These are phyloP conservation scores for Flaveria ramosissima DNA, from an alignment of 129 eudicot species.

Conservation along the genomic window DNA sequence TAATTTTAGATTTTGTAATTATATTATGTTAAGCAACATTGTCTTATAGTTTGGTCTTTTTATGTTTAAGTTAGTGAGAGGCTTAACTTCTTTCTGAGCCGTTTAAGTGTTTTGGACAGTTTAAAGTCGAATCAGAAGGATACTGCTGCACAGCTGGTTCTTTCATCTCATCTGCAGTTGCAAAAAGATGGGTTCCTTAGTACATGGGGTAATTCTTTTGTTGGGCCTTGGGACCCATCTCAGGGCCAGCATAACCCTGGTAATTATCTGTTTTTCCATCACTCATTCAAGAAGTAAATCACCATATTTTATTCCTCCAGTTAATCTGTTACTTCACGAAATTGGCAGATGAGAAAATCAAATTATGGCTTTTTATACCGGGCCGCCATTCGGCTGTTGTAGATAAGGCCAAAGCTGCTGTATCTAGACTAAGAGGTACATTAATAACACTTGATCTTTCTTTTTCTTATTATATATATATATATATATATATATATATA, in stretches of 20 bases:
- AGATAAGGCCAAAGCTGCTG: conserved; percentile 79
- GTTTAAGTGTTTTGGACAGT: conserved; percentile 40
- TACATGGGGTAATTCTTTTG: conserved; percentile 91
- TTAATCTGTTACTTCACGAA: conserved; percentile 5
- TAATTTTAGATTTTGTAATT: neutral
- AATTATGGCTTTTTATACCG: conserved; percentile 97
- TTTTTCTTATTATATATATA: too few species aligned
- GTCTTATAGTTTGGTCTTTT: conserved; percentile 6
- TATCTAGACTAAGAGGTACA: conserved; percentile 79
- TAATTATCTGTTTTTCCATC: conserved; percentile 33
- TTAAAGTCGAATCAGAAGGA: conserved; percentile 61
- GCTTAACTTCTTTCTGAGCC: neutral
- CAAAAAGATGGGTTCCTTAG: conserved; percentile 94
- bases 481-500: neutral
- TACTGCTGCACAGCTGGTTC: conserved; percentile 64
- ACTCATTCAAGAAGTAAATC: conserved; percentile 1
- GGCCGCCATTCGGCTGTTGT: conserved; percentile 71
- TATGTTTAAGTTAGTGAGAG: neutral
- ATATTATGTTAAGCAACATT: conserved; percentile 5
- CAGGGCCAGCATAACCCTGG: conserved; percentile 98
- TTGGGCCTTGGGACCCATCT: conserved; percentile 99
- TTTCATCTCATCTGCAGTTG: conserved; percentile 80
- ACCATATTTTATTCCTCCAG: neutral
- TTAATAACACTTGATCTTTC: neutral
- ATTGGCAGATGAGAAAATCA: conserved; percentile 84